These are phyloP conservation scores for Rhizopogon vesiculosus DNA, from an alignment of 768 basidiomycete genomes.

Conservation along the genomic window DNA sequence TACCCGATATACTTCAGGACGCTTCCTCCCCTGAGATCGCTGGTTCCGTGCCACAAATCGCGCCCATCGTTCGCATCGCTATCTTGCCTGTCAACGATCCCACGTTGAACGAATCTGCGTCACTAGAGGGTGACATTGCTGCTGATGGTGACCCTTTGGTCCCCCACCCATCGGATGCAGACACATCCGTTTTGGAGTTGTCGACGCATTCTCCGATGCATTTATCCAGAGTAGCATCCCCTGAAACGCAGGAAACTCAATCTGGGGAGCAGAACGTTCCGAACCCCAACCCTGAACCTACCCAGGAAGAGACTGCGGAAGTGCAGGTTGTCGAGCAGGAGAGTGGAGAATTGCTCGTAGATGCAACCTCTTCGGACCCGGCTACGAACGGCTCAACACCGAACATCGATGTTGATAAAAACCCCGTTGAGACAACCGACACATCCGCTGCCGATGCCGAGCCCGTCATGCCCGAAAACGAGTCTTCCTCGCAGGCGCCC, in stretches of 20 bases:
- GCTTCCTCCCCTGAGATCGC: not conserved
- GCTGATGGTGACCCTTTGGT: not conserved
- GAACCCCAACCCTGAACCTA: not conserved
- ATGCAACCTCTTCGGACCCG: not conserved
- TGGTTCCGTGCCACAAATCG: constrained; percentile 12
- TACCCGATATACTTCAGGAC: constrained; percentile 2
- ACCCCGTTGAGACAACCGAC: not conserved
- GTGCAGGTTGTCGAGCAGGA: not conserved
- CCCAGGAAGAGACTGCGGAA: not conserved
- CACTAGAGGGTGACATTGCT: not conserved
- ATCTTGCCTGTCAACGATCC: constrained; percentile 40
- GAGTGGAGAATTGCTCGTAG: not conserved
- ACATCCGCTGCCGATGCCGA: not conserved
- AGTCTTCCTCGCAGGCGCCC: not conserved
- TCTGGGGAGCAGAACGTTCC: not conserved
- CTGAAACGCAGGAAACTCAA: not conserved
- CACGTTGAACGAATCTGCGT: constrained; percentile 20
- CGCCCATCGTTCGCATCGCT: constrained; percentile 31
- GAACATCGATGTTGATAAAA: not conserved
- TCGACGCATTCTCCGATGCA: constrained; percentile 19
- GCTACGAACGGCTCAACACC: not conserved
- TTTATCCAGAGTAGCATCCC: not conserved
- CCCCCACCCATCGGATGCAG: constrained; percentile 1
- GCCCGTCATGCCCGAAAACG: not conserved
- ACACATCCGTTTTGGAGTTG: not conserved